Evolutionary conservation across 2,329 filamentous ascomycete genomes (phyloP).

Genomic region (Hymenotorrendiella dingleyae): DNA sequence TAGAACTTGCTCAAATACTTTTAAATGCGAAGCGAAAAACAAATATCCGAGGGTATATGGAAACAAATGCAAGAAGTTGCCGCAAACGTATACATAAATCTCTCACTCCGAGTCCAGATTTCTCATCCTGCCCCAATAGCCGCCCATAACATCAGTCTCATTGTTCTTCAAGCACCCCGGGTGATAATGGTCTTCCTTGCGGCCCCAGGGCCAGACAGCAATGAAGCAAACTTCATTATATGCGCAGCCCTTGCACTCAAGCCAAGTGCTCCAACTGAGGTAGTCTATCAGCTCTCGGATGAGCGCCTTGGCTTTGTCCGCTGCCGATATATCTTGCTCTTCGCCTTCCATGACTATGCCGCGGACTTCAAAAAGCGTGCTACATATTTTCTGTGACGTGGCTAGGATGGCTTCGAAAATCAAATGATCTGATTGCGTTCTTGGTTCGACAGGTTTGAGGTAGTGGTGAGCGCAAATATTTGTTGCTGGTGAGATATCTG

Average conservation of each 20-base stretch:
- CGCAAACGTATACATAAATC: too few relatives aligned
- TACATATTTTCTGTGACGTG: slow-evolving; percentile 38
- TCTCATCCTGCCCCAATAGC: too few relatives aligned
- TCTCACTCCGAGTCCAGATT: too few relatives aligned
- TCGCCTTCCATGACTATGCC: slow-evolving; percentile 8
- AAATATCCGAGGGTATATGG: too few relatives aligned
- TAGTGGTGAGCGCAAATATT: slow-evolving; percentile 44
- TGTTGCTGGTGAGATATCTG: slow-evolving; percentile 35
- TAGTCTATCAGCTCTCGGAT: slow-evolving; percentile 38
- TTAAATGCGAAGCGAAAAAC: too few relatives aligned
- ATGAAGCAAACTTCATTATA: slow-evolving; percentile 52
- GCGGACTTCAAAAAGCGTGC: slow-evolving; percentile 22
- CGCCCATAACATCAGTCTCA: slow-evolving; percentile 4
- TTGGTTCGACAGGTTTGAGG: slow-evolving; percentile 30
- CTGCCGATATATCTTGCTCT: neutral
- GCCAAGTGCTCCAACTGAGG: slow-evolving; percentile 56
- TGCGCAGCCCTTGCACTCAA: slow-evolving; percentile 46
- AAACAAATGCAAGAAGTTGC: too few relatives aligned
- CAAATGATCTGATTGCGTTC: slow-evolving; percentile 39
- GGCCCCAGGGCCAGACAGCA: slow-evolving; percentile 60
- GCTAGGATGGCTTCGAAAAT: slow-evolving; percentile 39
- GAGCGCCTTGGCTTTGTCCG: neutral
- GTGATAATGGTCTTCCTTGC: slow-evolving; percentile 44
- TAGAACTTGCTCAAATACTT: too few relatives aligned
- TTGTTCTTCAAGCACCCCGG: slow-evolving; percentile 37